phyloP scores from a whole-genome alignment of 768 basidiomycete species.

The Lepiota venenata region DNA sequence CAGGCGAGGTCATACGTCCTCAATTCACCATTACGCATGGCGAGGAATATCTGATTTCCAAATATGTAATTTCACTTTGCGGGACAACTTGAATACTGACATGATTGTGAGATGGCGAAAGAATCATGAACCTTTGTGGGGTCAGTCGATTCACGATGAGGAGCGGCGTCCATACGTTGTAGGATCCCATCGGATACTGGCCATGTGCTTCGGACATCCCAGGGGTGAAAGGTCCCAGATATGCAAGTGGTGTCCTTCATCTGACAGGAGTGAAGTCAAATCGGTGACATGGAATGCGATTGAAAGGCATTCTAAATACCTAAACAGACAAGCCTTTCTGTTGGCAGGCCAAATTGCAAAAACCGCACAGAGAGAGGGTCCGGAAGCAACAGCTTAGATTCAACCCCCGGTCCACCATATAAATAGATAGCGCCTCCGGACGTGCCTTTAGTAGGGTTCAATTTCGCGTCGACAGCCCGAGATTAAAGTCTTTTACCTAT shows the following conservation, averaged over 20 bases:
- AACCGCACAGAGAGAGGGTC: conserved; percentile 50
- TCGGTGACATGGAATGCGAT: not conserved
- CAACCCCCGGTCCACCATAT: conserved; percentile 67
- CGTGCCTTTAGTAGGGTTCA: conserved; percentile 45
- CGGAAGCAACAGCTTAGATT: conserved; percentile 43
- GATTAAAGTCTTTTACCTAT: conserved; percentile 36
- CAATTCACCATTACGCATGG: conserved; percentile 52
- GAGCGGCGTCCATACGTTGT: conserved; percentile 35
- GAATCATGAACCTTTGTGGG: conserved; percentile 45
- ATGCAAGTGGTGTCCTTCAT: conserved; percentile 52
- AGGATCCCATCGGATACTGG: conserved; percentile 46
- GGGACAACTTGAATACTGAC: conserved; percentile 31
- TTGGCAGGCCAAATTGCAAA: conserved; percentile 55
- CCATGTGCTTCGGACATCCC: conserved; percentile 50
- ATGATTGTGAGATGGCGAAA: conserved; percentile 72
- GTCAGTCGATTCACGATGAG: conserved; percentile 1
- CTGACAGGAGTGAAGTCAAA: conserved; percentile 24
- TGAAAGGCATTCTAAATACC: conserved; percentile 37
- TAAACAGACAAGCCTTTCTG: conserved; percentile 55
- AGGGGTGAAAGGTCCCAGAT: conserved; percentile 56
- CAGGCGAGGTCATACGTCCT: conserved; percentile 77
- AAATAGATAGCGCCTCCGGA: conserved; percentile 58
- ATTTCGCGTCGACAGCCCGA: not conserved
- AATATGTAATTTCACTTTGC: conserved; percentile 5
- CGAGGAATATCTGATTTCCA: conserved; percentile 40